Base-by-base conservation (phyloP, 306 rosid species). In the Medicago truncatula region DNA sequence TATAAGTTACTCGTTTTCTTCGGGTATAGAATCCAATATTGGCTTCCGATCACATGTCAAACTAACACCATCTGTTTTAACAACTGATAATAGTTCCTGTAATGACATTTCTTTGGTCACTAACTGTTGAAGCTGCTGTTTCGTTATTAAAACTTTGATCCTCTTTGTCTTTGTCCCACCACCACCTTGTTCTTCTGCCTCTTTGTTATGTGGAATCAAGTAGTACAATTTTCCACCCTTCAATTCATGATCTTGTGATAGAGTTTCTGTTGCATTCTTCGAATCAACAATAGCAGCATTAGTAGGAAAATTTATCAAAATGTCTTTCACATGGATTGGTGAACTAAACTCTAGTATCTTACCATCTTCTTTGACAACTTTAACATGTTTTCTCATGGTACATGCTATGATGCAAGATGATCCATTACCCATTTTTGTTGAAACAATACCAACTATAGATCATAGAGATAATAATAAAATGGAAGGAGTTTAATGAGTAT, bases 71-170 rank as follows among this genome's bases (percentile, higher is more conserved):
- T 60, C 52, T 28, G 70, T 58, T 67, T 79, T 71, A 25, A 57
- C 82, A 70, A 82, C 70, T 2, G 83, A 69, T 44, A 91, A 70
- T 8, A 88, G 21, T 6, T 91, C 87, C 38, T 88, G 80, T 18
- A 86, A 18, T 2, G 96, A 85, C 21, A 85, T 82, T 68, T 91
- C 78, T 73, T 86, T 79, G 25, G 72, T 63, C 85, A 91, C 82
- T 6, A 93, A 74, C 80, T 81, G 86, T 46, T 87, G 59, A 58
- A 91, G 92, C 79, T 86, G 88, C 41, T 86, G 83, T 84, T 84
- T 93, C 4, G 97, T 87, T 20, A 91, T 75, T 2, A 91, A 76
- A 64, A 93, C 76, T 68, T 87, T 89, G 67, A 91, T 80, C 78
- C 96, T 87, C 84, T 75, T 91, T 18, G 78, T 87, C 84, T 75